Evolutionary conservation across 306 rosid genomes (phyloP), one percentile per base, ranked within the genome.

Genomic region (Trichosanthes truncata): DNA sequence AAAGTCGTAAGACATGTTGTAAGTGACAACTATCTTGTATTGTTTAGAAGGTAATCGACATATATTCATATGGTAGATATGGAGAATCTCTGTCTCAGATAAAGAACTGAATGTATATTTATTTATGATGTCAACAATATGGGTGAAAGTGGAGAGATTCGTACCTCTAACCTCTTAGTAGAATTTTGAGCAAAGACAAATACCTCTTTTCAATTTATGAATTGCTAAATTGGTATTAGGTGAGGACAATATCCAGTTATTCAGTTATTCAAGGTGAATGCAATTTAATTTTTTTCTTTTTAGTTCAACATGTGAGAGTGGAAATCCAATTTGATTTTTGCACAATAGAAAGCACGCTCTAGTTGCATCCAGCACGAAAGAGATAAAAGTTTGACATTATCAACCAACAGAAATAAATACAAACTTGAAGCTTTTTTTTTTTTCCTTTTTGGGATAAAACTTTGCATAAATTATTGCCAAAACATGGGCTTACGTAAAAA

Each of bases 401-500:
- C 33, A 12, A 13, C 55, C 20, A 3, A 43, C 13, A 25, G 1
- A 9, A 68, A 5, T 41, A 69, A 43, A 43, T 69, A 11, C 31
- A 69, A 68, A n/a, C 0, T 69, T 21, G 33, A 23, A 7, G 17
- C 1, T 7, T 46, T 41, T 71, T 14, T n/a, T n/a, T n/a, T n/a
- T n/a, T 46, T 25, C 5, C 38, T 48, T 72, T 46, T 73, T 26
- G 15, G 9, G 23, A 73, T 17, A 26, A 46, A 73, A 26, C 8
- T 73, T 48, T 1, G 25, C 77, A 73, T 26, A 73, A 43, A 46
- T 46, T 46, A 48, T 73, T 73, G 60, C 60, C 77, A 73, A 73
- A 73, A 73, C 77, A 73, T 48, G 77, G 25, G 40, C 38, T 46
- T 73, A 73, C 77, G 77, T 51, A 18, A 46, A 73, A 48, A 73